Base-by-base conservation (phyloP, 1,284 basidiomycete species). In the Ganoderma meredithae region DNA sequence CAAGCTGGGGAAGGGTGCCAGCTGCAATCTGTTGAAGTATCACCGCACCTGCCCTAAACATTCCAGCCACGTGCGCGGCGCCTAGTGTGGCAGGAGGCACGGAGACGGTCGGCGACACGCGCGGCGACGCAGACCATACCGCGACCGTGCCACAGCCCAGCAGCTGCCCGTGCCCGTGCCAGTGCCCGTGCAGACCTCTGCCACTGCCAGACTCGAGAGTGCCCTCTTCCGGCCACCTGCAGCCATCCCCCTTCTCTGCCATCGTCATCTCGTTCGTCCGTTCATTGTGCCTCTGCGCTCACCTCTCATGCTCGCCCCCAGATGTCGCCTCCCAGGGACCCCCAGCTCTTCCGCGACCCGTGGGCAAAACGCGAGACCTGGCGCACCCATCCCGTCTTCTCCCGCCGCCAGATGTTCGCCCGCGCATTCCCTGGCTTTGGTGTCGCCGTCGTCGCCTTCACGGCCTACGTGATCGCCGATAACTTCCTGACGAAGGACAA, bases 311-410 rank as follows among this genome's bases (percentile, higher is more conserved):
- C 19, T 10, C 47, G 12, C 40, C 62, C 6, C 49, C 65, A 79
- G 73, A 91, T 91, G 89, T 75, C 86, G 52, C 85, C 86, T 52
- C 74, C 72, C 31, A 71, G 68, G 33, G 73, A 72, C 72, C 84
- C 84, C 60, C 92, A 91, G 55, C 82, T 95, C 65, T 97, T 91
- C 79, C 90, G 95, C 80, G 96, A 98, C 80, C 95, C 96, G 64
- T 98, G 96, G 96, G 95, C 94, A 27, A 95, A 94, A 83, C 85
- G 91, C 71, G 96, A 98, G 78, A 95, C 95, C 63, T 98, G 96
- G 96, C 88, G 96, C 76, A 96, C 92, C 81, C 90, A 90, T 77
- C 90, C 94, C 55, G 88, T 97, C 74, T 98, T 98, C 85, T 87
- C 89, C 69, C 94, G 91, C 75, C 88, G 91, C 66, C 87, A 89